Evolutionary conservation across 768 basidiomycete species (phyloP), one percentile per base, ranked within the genome.

Genomic region (Lactarius sanguifluus): DNA sequence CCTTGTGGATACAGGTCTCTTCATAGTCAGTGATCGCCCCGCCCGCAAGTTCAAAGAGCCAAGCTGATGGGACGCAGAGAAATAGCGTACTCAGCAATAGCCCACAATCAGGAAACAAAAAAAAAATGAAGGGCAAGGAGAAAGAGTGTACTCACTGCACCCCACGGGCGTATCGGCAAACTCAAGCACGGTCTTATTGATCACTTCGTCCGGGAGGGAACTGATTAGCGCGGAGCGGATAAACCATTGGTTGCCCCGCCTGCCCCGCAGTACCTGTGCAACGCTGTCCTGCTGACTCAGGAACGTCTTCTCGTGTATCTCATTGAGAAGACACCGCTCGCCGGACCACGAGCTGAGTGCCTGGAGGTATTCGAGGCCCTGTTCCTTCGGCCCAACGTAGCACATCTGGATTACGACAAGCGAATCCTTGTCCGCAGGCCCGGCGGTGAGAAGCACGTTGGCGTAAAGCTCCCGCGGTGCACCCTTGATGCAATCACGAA

Each of bases 321-420:
- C 95, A 71, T 95, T 94, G 59, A 97, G 81, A 61, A 96, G 76
- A 72, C 92, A 94, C 52, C 82, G 79, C 72, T 92, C 95, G 57
- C 94, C 94, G 55, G 91, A 88, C 95, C 95, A 97, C 38, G 89
- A 88, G 7, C 88, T 87, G 69, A 96, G 88, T n/a, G 88, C 84
- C 65, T 94, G 85, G 61, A 92, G 86, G 70, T 92, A 92, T 73
- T 88, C 87, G 2, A 87, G 85, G 0, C 86, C 87, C 69, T 88
- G 85, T 66, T 89, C 86, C 69, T 85, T 84, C 0, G 87, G 81
- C 0, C 95, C 95, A 52, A 92, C 76, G 74, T 89, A 96, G 77
- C 95, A 97, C 78, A 96, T 89, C 75, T 97, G 95, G 59, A 97
- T 86, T 43, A 96, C 91, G 65, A 94, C 85, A 54, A 97, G 85